Base-by-base conservation (phyloP, 768 basidiomycete genomes). In the Suillus tomentosus region DNA sequence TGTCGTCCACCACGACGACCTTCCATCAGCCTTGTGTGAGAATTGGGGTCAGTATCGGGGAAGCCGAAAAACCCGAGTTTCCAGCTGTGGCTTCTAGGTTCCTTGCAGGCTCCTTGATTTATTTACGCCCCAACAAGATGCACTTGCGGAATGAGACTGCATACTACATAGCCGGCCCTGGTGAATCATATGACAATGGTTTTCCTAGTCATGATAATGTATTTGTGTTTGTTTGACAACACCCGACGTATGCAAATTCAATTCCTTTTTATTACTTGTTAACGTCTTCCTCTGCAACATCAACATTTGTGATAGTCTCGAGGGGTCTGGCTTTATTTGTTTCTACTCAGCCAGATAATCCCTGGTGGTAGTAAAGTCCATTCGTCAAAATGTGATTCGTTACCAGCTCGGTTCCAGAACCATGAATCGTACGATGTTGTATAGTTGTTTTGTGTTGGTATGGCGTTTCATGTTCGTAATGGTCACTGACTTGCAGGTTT, bases 141-240 rank as follows among this genome's bases (percentile, higher is more conserved):
- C 10, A 5, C 31, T 31, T 31, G 31, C 31, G 3, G 24, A 51
- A 51, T 15, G 15, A 27, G 22, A 51, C 17, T 51, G 15, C 50
- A 17, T 17, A 15, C 24, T 4, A 15, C 24, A 31, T 51, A 27
- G 48, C 6, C 4, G n/a, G 22, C 5, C 24, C 14, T 13, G 2
- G 22, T 24, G 22, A 50, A 14, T 31, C 31, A 31, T 27, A 31
- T 31, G 31, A 31, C 6, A 3, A 31, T 31, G 27, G 3, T 31
- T 31, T 5, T 31, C 31, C 31, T 31, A 4, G 27, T 31, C 27
- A 31, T 5, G 5, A 31, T 31, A 31, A 31, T 31, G 31, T 54
- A 13, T 54, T 54, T 54, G 53, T 19, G 34, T 34, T 17, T 54
- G 53, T 54, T 54, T 54, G 53, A 54, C 53, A 14, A n/a, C 10